A percentile compares a stretch with the other conserved stretches of the same genome.
These are phyloP conservation scores for Monosporozyma yasuniensis DNA, from an alignment of 805 yeast genomes.

Conservation along the genomic window DNA sequence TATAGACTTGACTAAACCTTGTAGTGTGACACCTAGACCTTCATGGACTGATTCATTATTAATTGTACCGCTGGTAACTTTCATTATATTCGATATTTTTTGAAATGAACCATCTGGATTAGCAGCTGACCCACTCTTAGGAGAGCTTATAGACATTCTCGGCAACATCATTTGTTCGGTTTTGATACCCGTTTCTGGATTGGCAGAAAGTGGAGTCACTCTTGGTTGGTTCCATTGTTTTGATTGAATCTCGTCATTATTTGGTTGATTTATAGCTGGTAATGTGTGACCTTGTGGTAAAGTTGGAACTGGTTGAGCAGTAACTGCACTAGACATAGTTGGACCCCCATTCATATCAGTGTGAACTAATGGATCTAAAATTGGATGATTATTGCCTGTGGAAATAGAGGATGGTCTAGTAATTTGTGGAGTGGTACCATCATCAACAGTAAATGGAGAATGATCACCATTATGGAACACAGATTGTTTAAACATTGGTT, in stretches of 20 bases:
- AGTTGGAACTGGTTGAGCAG: background rate
- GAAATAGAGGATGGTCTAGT: background rate
- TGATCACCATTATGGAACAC: background rate
- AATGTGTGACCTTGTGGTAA: background rate
- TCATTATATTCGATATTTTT: background rate
- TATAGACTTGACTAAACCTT: conserved; percentile 1
- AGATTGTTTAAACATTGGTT: conserved; percentile 1
- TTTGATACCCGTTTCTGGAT: background rate
- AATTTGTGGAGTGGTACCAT: background rate
- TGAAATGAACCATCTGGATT: background rate
- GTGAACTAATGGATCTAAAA: background rate
- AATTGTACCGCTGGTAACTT: background rate
- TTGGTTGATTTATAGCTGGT: background rate
- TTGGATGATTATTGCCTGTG: background rate
- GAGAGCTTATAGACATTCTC: background rate
- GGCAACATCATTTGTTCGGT: background rate
- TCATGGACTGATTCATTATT: background rate
- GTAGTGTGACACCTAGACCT: background rate
- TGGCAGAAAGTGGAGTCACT: background rate
- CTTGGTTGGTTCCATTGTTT: conserved; percentile 1
- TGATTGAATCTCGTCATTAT: background rate
- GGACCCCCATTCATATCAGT: background rate
- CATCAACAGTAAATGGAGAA: background rate
- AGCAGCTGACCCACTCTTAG: background rate
- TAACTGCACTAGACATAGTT: background rate